Conservation (phyloP, 768 basidiomycete genomes). For the Phylloporus rhodoxanthus region DNA sequence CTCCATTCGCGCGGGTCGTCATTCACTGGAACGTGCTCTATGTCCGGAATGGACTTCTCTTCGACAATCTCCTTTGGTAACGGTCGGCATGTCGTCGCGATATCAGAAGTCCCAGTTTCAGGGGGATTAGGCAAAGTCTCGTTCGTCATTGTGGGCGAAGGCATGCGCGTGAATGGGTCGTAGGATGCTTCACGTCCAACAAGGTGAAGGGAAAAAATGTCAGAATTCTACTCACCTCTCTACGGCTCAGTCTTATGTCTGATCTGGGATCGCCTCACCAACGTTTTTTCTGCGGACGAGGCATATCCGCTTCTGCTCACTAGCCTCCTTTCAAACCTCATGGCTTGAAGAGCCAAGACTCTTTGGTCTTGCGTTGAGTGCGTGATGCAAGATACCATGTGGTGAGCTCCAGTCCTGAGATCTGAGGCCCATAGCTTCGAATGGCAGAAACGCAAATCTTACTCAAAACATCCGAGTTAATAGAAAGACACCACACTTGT, state of each 20-base stretch:
- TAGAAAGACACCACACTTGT: slow-evolving; percentile 1
- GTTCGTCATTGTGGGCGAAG: slow-evolving; percentile 2
- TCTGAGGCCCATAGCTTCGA: slow-evolving; percentile 1
- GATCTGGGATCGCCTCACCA: background rate
- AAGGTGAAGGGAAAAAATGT: background rate
- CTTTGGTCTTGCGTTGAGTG: background rate
- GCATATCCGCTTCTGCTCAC: background rate
- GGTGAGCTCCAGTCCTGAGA: slow-evolving; percentile 1
- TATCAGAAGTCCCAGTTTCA: background rate
- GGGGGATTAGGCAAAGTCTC: background rate
- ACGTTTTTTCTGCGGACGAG: no score
- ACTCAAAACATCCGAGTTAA: slow-evolving; percentile 18
- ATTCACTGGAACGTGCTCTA: slow-evolving; percentile 38
- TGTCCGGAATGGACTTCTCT: slow-evolving; percentile 20
- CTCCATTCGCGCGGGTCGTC: slow-evolving; percentile 65
- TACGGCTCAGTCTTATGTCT: slow-evolving; percentile 16
- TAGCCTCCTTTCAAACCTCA: slow-evolving; percentile 1
- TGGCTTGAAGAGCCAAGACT: background rate
- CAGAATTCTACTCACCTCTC: slow-evolving; percentile 4
- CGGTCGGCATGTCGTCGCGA: slow-evolving; percentile 1
- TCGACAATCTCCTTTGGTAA: slow-evolving; percentile 1
- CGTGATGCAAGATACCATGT: background rate
- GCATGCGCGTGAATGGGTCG: slow-evolving; percentile 9
- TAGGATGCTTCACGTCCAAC: slow-evolving; percentile 5
- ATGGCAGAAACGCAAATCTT: slow-evolving; percentile 19